These are phyloP conservation scores for Colletotrichum sp. DNA, from an alignment of 2,329 filamentous ascomycete species.

Conservation along the genomic window DNA sequence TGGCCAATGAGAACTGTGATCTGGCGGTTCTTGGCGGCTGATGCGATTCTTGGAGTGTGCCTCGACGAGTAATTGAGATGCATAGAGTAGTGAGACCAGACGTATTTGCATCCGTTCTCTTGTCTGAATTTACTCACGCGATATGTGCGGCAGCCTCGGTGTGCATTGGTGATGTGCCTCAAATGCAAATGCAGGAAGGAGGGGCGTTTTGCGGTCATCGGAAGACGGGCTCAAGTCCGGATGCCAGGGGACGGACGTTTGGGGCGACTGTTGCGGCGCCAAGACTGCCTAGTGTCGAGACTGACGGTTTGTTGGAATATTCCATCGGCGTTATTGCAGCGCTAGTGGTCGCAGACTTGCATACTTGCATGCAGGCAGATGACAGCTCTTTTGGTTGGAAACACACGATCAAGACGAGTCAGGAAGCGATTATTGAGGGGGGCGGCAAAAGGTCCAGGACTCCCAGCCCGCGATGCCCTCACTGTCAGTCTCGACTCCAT, in stretches of 20 bases:
- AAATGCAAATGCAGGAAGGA: not conserved
- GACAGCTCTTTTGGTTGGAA: not conserved
- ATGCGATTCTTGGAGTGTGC: not conserved
- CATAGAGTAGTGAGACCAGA: not conserved
- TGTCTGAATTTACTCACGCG: not conserved
- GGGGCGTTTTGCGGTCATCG: not conserved
- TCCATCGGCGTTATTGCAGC: not conserved
- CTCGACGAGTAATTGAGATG: not conserved
- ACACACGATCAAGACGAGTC: slow-evolving; percentile 4
- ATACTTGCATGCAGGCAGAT: not conserved
- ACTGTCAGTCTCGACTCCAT: not conserved
- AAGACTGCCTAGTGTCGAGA: not conserved
- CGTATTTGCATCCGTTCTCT: not conserved
- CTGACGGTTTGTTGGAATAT: not conserved
- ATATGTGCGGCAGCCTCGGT: not conserved
- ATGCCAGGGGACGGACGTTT: not conserved
- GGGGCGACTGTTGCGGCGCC: not conserved
- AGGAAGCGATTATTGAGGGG: not conserved
- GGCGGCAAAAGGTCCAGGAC: not conserved
- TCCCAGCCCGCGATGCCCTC: not conserved
- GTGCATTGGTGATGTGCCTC: not conserved
- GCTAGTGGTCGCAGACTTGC: not conserved
- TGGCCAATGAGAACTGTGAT: not conserved
- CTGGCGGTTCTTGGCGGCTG: not conserved
- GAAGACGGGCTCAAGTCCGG: not conserved